Conservation (phyloP, 1,284 basidiomycete genomes). For the Agroathelia rolfsii region DNA sequence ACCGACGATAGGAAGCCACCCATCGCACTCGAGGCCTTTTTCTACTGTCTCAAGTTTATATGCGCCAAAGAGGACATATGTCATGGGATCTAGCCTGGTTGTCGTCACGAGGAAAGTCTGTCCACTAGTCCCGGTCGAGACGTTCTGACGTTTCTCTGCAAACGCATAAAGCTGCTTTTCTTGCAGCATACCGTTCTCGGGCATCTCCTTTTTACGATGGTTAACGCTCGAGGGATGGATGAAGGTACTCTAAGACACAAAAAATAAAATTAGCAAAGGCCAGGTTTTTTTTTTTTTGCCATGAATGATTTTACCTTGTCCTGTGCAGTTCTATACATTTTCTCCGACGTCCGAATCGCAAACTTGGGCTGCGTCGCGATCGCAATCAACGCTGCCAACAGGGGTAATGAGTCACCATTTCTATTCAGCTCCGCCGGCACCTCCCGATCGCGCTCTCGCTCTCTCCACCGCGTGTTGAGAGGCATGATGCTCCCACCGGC, state of each 20-base stretch:
- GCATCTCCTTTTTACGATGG: slow-evolving; percentile 51
- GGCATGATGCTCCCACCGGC: slow-evolving; percentile 41
- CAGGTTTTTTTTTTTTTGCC: slow-evolving; percentile 3
- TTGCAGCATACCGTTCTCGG: slow-evolving; percentile 30
- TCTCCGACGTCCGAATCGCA: slow-evolving; percentile 73
- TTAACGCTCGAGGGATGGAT: slow-evolving; percentile 90
- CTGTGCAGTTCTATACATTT: slow-evolving; percentile 66
- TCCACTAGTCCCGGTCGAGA: slow-evolving; percentile 32
- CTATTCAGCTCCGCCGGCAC: slow-evolving; percentile 66
- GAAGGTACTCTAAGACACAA: slow-evolving; percentile 42
- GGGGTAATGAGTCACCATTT: slow-evolving; percentile 68
- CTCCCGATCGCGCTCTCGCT: slow-evolving; percentile 18
- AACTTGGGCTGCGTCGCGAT: slow-evolving; percentile 91
- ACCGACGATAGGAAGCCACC: slow-evolving; percentile 84
- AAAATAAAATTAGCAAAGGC: slow-evolving; percentile 9
- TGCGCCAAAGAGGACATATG: slow-evolving; percentile 90
- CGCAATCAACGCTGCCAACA: slow-evolving; percentile 83
- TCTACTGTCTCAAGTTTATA: slow-evolving; percentile 62
- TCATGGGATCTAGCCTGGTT: slow-evolving; percentile 84
- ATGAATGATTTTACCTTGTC: slow-evolving; percentile 62
- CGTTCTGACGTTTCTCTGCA: slow-evolving; percentile 77
- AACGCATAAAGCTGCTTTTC: slow-evolving; percentile 83
- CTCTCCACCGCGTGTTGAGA: slow-evolving; percentile 15
- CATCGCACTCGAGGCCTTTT: slow-evolving; percentile 77
- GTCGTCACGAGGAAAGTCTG: slow-evolving; percentile 72